phyloP scores from a whole-genome alignment of 495 filamentous ascomycete genomes.

The Penicillium ochrochloron region DNA sequence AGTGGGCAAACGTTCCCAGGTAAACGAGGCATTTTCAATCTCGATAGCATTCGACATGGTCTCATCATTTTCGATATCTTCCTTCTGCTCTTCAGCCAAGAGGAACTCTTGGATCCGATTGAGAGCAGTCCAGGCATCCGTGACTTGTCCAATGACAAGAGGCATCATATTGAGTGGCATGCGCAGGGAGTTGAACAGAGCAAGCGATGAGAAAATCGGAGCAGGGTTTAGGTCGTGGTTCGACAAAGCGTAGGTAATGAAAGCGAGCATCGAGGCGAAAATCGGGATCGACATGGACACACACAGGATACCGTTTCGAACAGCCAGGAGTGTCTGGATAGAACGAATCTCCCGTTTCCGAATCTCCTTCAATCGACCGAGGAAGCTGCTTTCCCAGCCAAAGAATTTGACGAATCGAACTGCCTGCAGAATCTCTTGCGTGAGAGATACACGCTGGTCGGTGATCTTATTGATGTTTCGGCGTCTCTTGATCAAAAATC shows the following conservation, averaged over 20 bases:
- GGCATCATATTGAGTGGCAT: conserved; percentile 89
- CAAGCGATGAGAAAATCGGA: conserved; percentile 86
- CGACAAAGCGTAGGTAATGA: conserved; percentile 88
- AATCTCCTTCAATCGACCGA: conserved; percentile 73
- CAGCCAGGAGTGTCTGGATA: conserved; percentile 78
- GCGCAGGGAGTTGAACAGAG: conserved; percentile 88
- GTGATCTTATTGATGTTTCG: conserved; percentile 87
- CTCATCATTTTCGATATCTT: conserved; percentile 68
- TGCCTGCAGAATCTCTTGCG: conserved; percentile 88
- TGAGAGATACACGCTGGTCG: conserved; percentile 86
- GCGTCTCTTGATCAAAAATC: conserved; percentile 69
- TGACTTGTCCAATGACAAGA: conserved; percentile 83
- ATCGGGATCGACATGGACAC: conserved; percentile 79
- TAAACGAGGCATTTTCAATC: conserved; percentile 78
- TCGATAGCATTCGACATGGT: conserved; percentile 70
- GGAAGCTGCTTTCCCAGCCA: conserved; percentile 89
- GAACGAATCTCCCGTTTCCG: conserved; percentile 73
- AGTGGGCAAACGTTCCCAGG: conserved; percentile 82
- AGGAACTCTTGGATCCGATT: conserved; percentile 86
- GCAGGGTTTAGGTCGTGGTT: conserved; percentile 73
- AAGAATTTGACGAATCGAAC: conserved; percentile 97
- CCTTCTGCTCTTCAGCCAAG: conserved; percentile 79
- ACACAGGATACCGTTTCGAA: conserved; percentile 84
- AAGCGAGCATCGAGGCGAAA: conserved; percentile 92
- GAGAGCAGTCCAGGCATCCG: conserved; percentile 85